Evolutionary conservation across 225 moss, liverwort and hornwort species (phyloP).

Genomic region (Pseudisothecium myosuroides): DNA sequence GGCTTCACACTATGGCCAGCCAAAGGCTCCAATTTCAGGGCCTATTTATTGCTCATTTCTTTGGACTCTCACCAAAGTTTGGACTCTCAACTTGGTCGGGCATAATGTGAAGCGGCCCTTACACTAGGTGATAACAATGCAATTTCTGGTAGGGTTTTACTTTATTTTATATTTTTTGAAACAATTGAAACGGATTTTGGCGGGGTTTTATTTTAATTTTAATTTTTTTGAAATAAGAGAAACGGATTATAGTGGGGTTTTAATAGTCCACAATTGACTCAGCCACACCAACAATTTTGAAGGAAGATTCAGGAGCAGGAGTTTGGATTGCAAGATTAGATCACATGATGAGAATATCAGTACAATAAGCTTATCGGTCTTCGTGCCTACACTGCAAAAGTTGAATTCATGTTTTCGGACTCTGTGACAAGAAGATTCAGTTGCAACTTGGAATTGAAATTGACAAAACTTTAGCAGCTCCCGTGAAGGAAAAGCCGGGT

Average conservation of each 20-base stretch:
- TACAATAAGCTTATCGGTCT: neutral
- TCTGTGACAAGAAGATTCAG: neutral
- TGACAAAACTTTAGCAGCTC: neutral
- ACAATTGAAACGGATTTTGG: too few relatives aligned
- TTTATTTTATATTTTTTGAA: too few relatives aligned
- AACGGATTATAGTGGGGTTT: too few relatives aligned
- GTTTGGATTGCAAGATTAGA: neutral
- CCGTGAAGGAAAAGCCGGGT: too few relatives aligned
- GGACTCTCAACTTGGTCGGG: too few relatives aligned
- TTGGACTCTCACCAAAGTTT: too few relatives aligned
- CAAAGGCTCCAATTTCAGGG: too few relatives aligned
- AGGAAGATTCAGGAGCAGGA: neutral
- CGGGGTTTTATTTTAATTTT: too few relatives aligned
- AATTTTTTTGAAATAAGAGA: too few relatives aligned
- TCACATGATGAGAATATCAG: neutral
- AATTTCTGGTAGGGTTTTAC: neutral
- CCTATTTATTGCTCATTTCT: too few relatives aligned
- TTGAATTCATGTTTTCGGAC: neutral
- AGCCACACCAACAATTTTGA: neutral
- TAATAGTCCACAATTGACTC: neutral
- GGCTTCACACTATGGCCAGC: too few relatives aligned
- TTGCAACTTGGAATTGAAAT: neutral
- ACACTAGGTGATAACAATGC: neutral
- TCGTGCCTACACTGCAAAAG: neutral
- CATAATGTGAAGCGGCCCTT: too few relatives aligned